phyloP scores from a whole-genome alignment of 495 filamentous ascomycete genomes.

The Podospora australis region DNA sequence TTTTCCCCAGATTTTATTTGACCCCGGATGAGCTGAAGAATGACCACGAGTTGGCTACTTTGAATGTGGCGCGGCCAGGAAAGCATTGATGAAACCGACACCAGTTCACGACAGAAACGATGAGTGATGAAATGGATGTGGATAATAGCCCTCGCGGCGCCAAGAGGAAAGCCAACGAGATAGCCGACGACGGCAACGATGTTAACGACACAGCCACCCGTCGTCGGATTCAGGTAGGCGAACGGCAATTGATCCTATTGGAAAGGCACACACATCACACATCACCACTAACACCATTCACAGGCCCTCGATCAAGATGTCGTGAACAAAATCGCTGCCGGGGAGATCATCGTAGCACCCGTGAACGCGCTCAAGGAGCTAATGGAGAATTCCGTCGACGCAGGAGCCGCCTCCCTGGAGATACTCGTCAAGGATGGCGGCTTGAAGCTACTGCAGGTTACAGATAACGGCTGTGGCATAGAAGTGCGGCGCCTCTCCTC shows the following conservation, averaged over 20 bases:
- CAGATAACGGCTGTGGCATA: conserved; percentile 96
- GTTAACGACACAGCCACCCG: conserved; percentile 36
- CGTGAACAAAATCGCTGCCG: conserved; percentile 98
- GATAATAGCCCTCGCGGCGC: conserved; percentile 45
- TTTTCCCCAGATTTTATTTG: too few species aligned
- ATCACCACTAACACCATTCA: conserved; percentile 5
- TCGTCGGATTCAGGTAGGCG: conserved; percentile 62
- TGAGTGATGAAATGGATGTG: conserved; percentile 30
- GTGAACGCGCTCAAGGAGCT: conserved; percentile 96
- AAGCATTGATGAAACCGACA: background rate
- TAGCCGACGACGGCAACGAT: too few species aligned
- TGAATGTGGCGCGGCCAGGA: too few species aligned
- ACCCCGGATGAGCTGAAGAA: too few species aligned
- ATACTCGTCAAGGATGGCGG: conserved; percentile 93
- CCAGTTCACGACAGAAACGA: conserved; percentile 8
- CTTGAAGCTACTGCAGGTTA: conserved; percentile 94
- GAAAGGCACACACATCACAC: too few species aligned
- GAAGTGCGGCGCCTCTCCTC: conserved; percentile 52
- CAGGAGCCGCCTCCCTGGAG: conserved; percentile 85
- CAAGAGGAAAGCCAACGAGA: conserved; percentile 55
- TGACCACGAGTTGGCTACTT: background rate
- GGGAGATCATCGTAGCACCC: conserved; percentile 96
- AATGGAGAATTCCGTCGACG: conserved; percentile 96
- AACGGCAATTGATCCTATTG: too few species aligned
- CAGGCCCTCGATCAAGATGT: conserved; percentile 91